These are phyloP conservation scores for Chlamydomonas schloesseri DNA, from an alignment of 139 green algal species.

Conservation along the genomic window DNA sequence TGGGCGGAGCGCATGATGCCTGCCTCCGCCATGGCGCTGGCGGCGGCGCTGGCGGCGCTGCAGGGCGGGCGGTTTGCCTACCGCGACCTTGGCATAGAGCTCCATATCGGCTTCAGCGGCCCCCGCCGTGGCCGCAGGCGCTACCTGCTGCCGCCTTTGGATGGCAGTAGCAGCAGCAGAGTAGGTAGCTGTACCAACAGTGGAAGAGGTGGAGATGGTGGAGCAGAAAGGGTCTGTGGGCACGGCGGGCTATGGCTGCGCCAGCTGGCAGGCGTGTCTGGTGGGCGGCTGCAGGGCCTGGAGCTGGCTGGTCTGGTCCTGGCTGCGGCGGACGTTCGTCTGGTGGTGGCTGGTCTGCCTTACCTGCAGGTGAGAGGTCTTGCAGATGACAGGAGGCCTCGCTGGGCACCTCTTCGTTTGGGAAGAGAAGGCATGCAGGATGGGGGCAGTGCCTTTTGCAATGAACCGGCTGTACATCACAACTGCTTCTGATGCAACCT, in stretches of 20 bases:
- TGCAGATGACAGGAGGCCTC: too few species aligned
- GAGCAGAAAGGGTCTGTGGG: background rate
- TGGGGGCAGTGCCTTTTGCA: too few species aligned
- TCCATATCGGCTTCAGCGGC: constrained; percentile 14
- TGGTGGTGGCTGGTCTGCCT: too few species aligned
- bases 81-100: constrained; percentile 17
- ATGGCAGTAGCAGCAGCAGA: too few species aligned
- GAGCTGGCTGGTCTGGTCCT: constrained; percentile 19
- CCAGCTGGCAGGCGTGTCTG: background rate
- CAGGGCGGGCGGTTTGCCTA: background rate
- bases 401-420: too few species aligned
- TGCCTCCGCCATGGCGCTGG: background rate
- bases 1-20: background rate
- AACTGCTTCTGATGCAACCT: too few species aligned
- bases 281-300: constrained; percentile 3
- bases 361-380: background rate
- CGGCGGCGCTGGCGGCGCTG: background rate
- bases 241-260: background rate
- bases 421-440: too few species aligned
- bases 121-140: too few species aligned
- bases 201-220: background rate
- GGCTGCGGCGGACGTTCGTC: background rate
- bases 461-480: too few species aligned
- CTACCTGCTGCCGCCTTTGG: too few species aligned
- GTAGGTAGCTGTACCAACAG: too few species aligned